Evolutionary conservation across 2,329 filamentous ascomycete species (phyloP).

Genomic region (Xylariaceae sp.): DNA sequence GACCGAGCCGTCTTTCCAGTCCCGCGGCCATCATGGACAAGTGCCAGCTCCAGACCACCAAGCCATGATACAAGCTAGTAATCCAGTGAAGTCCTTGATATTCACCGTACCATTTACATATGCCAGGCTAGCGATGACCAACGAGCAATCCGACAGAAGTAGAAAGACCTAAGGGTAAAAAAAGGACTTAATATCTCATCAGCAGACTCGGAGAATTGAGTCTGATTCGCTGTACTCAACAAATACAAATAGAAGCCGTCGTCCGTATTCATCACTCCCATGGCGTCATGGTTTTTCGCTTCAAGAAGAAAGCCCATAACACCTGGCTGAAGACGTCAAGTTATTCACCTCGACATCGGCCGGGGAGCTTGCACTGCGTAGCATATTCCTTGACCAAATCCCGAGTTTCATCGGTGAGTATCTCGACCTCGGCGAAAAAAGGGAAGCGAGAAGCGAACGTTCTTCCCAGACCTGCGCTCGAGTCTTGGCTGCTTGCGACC

Average conservation of each 20-base stretch:
- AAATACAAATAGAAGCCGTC: slow-evolving; percentile 59
- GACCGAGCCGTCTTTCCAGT: slow-evolving; percentile 49
- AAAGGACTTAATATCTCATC: slow-evolving; percentile 53
- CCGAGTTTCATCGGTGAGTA: slow-evolving; percentile 41
- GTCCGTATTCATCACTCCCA: slow-evolving; percentile 58
- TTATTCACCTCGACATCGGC: slow-evolving; percentile 38
- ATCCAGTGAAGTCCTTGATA: slow-evolving; percentile 43
- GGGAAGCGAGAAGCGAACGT: slow-evolving; percentile 38
- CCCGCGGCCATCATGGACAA: slow-evolving; percentile 60
- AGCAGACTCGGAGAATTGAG: slow-evolving; percentile 51
- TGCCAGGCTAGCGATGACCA: slow-evolving; percentile 48
- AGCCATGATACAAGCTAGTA: slow-evolving; percentile 56
- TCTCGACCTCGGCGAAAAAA: slow-evolving; percentile 47
- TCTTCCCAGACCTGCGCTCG: slow-evolving; percentile 60
- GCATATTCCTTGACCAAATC: slow-evolving; percentile 45
- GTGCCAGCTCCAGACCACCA: slow-evolving; percentile 61
- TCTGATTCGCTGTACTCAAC: slow-evolving; percentile 53
- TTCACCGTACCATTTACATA: slow-evolving; percentile 44
- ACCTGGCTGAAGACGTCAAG: slow-evolving; percentile 41
- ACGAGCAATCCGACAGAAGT: slow-evolving; percentile 53
- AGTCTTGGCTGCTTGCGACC: slow-evolving; percentile 40
- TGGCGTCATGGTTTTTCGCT: slow-evolving; percentile 43
- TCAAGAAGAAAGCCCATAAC: slow-evolving; percentile 53
- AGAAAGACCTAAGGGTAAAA: slow-evolving; percentile 44
- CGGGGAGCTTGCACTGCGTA: slow-evolving; percentile 37